Evolutionary conservation across 164 flowering plant genomes (phyloP), one percentile per base, ranked within the genome.

Genomic region (Tetrastigma voinierianum): DNA sequence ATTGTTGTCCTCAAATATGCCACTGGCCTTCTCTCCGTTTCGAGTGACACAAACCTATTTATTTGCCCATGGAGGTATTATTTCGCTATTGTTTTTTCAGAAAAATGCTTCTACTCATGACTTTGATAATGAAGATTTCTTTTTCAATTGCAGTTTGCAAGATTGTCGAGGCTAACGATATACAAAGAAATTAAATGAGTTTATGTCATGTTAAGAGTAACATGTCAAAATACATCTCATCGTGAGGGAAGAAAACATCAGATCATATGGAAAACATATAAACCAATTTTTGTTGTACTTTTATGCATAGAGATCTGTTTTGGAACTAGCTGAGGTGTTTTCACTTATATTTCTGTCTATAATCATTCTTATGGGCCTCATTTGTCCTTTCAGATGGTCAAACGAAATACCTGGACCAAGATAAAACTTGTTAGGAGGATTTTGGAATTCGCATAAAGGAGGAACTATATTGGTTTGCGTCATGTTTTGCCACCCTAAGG

Each of bases 401-500:
- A 0, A 17, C 2, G 45, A 1, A 83, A 84, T 43, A 62, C 65
- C 1, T 85, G 74, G 68, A 73, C 13, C 40, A 1, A 0, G 77
- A 81, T 45, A n/a, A 5, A 16, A 0, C 65, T 73, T 70, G 89
- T 82, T 0, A 75, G 1, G 23, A 69, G 0, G 96, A 90, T 24
- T 95, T 92, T 83, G 97, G 97, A 0, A 84, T 95, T 49, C 21
- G 59, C 40, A 83, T 92, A 0, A 49, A 15, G 1, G 67, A 60
- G 2, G 69, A 66, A 16, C 80, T 15, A 56, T 88, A 1, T 0
- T 77, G 4, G 67, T 89, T 59, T 88, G 98, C 3, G 90, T 95
- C 24, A n/a, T n/a, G n/a, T n/a, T n/a, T 64, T 95, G 61, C 88
- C 82, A 0, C 75, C 96, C 98, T 97, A 0, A 67, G 64, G 91